Evolutionary conservation across 1,284 basidiomycete species (phyloP).

Genomic region (Volvariella volvacea): DNA sequence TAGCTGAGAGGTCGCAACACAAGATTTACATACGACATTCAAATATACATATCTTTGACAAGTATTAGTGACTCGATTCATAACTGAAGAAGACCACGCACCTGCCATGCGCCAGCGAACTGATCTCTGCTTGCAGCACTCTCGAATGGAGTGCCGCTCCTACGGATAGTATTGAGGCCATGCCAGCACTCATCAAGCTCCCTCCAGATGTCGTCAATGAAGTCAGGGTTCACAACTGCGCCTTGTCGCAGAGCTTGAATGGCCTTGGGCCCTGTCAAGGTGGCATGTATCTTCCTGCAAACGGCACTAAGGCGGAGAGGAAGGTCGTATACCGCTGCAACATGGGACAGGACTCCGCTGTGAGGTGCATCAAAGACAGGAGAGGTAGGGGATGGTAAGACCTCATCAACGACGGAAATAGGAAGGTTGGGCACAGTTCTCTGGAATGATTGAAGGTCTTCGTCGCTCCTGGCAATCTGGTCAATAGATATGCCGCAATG

Average conservation of each 20-base stretch:
- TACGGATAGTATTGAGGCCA: constrained; percentile 64
- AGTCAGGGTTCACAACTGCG: constrained; percentile 47
- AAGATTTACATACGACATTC: constrained; percentile 59
- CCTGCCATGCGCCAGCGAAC: constrained; percentile 66
- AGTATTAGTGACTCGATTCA: constrained; percentile 10
- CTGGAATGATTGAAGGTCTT: constrained; percentile 67
- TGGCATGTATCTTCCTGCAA: constrained; percentile 69
- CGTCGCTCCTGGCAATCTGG: constrained; percentile 36
- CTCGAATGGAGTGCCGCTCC: constrained; percentile 27
- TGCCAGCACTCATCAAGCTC: constrained; percentile 76
- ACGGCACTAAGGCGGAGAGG: constrained; percentile 66
- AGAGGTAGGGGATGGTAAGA: constrained; percentile 26
- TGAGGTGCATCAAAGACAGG: constrained; percentile 21
- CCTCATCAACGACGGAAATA: constrained; percentile 18
- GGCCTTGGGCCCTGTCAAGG: constrained; percentile 70
- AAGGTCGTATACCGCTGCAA: constrained; percentile 25
- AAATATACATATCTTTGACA: constrained; percentile 62
- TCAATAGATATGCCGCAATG: not conserved
- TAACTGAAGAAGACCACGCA: constrained; percentile 23
- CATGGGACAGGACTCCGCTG: constrained; percentile 19
- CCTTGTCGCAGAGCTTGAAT: constrained; percentile 45
- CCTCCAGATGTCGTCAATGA: constrained; percentile 71
- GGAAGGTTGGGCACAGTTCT: constrained; percentile 45
- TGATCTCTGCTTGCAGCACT: constrained; percentile 51
- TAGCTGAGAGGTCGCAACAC: constrained; percentile 5